Conservation (phyloP, 345 rosid genomes). For the Pseudoturritis turrita region DNA sequence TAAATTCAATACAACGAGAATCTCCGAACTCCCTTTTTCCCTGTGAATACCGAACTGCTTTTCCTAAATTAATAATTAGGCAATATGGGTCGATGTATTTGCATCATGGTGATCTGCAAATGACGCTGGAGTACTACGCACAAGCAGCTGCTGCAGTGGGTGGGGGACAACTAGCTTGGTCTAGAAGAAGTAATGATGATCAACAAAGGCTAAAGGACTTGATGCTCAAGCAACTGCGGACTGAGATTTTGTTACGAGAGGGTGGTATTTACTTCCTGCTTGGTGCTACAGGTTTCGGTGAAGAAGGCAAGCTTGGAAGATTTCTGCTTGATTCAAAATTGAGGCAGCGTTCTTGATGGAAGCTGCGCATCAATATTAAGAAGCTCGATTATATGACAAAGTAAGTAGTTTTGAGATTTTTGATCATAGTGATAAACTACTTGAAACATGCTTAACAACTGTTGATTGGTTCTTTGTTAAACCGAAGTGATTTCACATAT, state of each 20-base stretch:
- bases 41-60: too few species aligned
- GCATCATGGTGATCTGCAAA: slow-evolving; percentile 56
- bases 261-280: slow-evolving; percentile 70
- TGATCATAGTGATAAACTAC: slow-evolving; percentile 36
- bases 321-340: slow-evolving; percentile 51
- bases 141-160: slow-evolving; percentile 90
- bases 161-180: slow-evolving; percentile 72
- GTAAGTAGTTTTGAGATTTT: slow-evolving; percentile 64
- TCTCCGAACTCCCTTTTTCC: too few species aligned
- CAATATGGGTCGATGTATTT: slow-evolving; percentile 69
- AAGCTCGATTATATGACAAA: slow-evolving; percentile 72
- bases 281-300: slow-evolving; percentile 72
- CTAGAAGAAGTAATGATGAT: slow-evolving; percentile 58
- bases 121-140: slow-evolving; percentile 81
- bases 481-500: neutral
- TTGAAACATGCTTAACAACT: neutral
- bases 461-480: neutral
- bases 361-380: slow-evolving; percentile 73
- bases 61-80: too few species aligned
- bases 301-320: slow-evolving; percentile 76
- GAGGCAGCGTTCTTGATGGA: slow-evolving; percentile 71
- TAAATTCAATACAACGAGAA: too few species aligned
- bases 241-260: slow-evolving; percentile 70
- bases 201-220: slow-evolving; percentile 74
- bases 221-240: slow-evolving; percentile 77